Evolutionary conservation across 139 green algal species (phyloP), one percentile per base, ranked within the genome.

Genomic region (Closterium sp.): DNA sequence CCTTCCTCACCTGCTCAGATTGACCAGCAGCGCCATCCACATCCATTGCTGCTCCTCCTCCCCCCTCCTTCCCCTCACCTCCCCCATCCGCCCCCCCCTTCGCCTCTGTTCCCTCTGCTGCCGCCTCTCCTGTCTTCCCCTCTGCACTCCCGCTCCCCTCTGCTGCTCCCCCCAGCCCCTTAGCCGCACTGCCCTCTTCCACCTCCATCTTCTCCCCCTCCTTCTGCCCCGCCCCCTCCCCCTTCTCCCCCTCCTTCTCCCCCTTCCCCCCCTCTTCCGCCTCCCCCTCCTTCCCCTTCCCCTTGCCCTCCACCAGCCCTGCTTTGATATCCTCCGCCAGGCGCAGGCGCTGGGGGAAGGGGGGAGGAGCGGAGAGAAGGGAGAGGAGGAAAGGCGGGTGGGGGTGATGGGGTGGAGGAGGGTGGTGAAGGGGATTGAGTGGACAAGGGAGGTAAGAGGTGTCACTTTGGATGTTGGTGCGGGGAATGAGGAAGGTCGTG

Each of bases 311-410:
- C 5, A 92, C 87, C 10, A 85, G 43, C 1, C 28, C 86, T 23
- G 34, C 64, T 33, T 88, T 90, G 64, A 31, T 83, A 23, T 95
- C 94, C 43, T 87, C 91, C 32, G 89, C 88, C 85, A 94, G 88
- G 23, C 94, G 94, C 84, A 66, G 85, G 90, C 28, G 43, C 88
- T 94, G 69, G 55, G 87, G 64, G 87, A 16, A 84, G 38, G 5
- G 38, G 38, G 38, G 38, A 16, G 64, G 30, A 1, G 19, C 7
- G 84, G 21, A n/a, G n/a, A 31, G 84, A 76, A 32, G 6, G 64
- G 64, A 28, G 35, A 35, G 64, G 21, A 5, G 9, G 84, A n/a
- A 16, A 9, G 12, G 33, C 36, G 33, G 33, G 21, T 25, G 30
- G 9, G 64, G 4, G 87, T 3, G 19, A 86, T 16, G 1, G 3